Base-by-base conservation (phyloP, 441 rosid species). In the Arabidopsis lyrata region DNA sequence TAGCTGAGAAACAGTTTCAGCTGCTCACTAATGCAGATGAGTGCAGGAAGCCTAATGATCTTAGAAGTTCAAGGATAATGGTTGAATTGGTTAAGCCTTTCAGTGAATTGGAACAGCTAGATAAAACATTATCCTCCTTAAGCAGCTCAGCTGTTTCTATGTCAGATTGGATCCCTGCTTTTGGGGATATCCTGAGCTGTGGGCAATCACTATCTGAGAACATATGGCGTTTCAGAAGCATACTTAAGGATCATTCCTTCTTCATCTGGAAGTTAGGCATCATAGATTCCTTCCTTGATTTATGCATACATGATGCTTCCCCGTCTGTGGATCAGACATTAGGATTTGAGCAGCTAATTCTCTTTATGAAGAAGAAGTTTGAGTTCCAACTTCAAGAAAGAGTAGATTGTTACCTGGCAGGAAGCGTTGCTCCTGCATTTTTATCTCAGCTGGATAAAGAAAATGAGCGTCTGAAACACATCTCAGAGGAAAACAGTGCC, bases 211-310 rank as follows among this genome's bases (percentile, higher is more conserved):
- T 84, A 39, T 84, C 91, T 76, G 96, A 87, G 80, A 72, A 78
- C 70, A 78, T 88, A 73, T 95, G 98, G 99, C 90, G 85, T 70
- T 85, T 90, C 76, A 85, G 86, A 45, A 82, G 87, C 72, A 74
- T 85, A 47, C 82, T 85, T 72, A 81, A 80, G 82, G 81, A 65
- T 81, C 95, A 88, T 66, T 83, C 90, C 61, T 92, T 91, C 80
- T 95, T 95, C 77, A 87, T 95, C 81, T 95, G 99, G 99, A 91
- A 92, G 85, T 77, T 90, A 66, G 86, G 87, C 74, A 76, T 92
- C 74, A 75, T 92, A 77, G 91, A 91, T 83, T 86, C 93, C 80
- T 84, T 95, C 82, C 92, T 95, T 74, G 99, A 90, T 86, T 86
- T 85, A 53, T 95, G 97, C 85, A 79, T 90, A 66, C 98, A 87